Evolutionary conservation across 495 filamentous ascomycete species (phyloP), one percentile per base, ranked within the genome.

Genomic region (Corynascus novoguineensis): DNA sequence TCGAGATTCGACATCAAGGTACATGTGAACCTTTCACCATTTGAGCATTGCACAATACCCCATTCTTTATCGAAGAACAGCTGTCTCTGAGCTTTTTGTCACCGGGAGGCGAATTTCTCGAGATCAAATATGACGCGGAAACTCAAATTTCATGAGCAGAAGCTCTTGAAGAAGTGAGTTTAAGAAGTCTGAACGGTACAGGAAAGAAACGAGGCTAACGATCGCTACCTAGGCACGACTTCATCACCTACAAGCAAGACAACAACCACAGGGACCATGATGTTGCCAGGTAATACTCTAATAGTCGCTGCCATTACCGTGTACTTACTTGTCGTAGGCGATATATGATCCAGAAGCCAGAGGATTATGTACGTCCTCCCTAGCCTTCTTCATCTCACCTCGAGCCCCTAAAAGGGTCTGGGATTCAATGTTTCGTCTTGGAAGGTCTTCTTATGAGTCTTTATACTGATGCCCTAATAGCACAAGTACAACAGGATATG

Each of bases 231-330:
- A 98, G 97, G 75, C 90, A 95, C 71, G 90, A 98, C 72, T 93
- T 98, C 75, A 84, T 90, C 62, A 92, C 86, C 67, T 97, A 92
- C 79, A 90, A 90, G 74, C 85, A 85, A 65, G 92, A 98, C 75
- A 79, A 85, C 66, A 74, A 80, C 60, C 95, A 98, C 78, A 84
- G 92, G 70, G 86, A 73, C 55, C 71, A 89, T 60, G 77, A 82
- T 60, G 80, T 97, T 57, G 78, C 85, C 51, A 84, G 65, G 65
- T 65, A 44, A 32, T 50, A 4, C 24, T 14, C 27, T 5, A 6
- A 47, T 11, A 1, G 21, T 17, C 37, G 42, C 29, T 32, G 14
- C 12, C 31, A 15, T 29, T n/a, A 31, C 0, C 25, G 3, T 15
- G 4, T 38, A 28, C 55, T 67, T 38, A 66, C 51, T 15, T n/a